Conservation (phyloP, 2,329 filamentous ascomycete genomes). For the Ceratocystis papillata region DNA sequence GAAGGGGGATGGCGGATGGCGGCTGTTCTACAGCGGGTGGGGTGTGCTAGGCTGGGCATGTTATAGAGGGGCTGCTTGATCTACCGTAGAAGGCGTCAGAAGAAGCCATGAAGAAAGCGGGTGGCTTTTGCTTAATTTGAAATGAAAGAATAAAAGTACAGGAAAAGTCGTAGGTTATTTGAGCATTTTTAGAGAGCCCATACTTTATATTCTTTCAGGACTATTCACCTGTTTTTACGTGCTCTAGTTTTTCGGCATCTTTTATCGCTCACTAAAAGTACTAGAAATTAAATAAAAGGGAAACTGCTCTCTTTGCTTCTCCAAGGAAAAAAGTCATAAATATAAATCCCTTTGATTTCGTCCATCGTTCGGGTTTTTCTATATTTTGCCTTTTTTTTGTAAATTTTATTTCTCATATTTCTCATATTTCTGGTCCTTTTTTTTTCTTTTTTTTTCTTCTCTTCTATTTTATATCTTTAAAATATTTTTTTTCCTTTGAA, state of each 20-base stretch:
- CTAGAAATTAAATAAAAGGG: not conserved
- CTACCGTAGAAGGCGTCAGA: no score
- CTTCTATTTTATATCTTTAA: not conserved
- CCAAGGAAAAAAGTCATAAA: not conserved
- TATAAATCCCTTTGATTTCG: not conserved
- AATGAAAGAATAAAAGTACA: not conserved
- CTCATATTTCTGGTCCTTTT: not conserved
- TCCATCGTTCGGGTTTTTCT: not conserved
- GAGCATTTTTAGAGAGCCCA: not conserved
- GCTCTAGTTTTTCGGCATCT: not conserved
- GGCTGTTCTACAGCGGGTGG: not conserved
- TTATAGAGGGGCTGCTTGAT: not conserved
- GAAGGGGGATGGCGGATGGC: not conserved
- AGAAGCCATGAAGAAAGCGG: no score
- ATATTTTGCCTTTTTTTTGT: not conserved
- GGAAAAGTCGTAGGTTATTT: not conserved
- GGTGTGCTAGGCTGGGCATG: not conserved
- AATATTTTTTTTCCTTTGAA: not conserved
- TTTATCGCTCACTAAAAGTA: conserved; percentile 5
- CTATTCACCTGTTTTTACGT: not conserved
- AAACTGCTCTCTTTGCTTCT: not conserved
- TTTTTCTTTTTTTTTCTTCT: not conserved
- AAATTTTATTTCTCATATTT: not conserved
- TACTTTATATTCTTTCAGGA: not conserved
- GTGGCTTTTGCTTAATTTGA: not conserved